These are phyloP conservation scores for Cordyceps tenuipes DNA, from an alignment of 2,329 filamentous ascomycete genomes.

Conservation along the genomic window DNA sequence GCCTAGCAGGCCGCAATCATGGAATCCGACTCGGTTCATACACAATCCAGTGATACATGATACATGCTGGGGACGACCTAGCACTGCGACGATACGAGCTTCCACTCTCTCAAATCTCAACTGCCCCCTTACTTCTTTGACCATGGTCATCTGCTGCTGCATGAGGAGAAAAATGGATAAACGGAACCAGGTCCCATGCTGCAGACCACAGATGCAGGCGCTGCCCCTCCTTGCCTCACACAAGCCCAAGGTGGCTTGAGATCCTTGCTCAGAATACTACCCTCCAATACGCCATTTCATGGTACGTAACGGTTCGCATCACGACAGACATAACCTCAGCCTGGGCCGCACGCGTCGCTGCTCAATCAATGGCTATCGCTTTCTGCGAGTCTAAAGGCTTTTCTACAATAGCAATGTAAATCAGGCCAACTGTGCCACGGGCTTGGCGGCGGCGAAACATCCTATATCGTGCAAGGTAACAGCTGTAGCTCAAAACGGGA, in stretches of 20 bases:
- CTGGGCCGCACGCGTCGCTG: neutral
- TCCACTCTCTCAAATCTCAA: neutral
- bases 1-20: neutral
- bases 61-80: neutral
- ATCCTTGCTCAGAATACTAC: conserved; percentile 6
- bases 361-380: neutral
- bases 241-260: conserved; percentile 4
- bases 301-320: conserved; percentile 9
- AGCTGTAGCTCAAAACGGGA: neutral
- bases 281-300: neutral
- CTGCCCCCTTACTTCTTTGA: neutral
- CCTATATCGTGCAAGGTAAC: neutral
- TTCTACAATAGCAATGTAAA: neutral
- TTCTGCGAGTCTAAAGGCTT: neutral
- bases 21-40: neutral
- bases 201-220: conserved; percentile 11
- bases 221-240: neutral
- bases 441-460: neutral
- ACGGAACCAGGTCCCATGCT: conserved; percentile 5
- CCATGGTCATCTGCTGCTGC: conserved; percentile 8
- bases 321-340: neutral
- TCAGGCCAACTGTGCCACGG: neutral
- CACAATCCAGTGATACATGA: conserved; percentile 2
- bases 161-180: neutral
- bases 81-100: neutral